Evolutionary conservation across 2,329 filamentous ascomycete species (phyloP), one percentile per base, ranked within the genome.

Genomic region (Neospermospora avenae): DNA sequence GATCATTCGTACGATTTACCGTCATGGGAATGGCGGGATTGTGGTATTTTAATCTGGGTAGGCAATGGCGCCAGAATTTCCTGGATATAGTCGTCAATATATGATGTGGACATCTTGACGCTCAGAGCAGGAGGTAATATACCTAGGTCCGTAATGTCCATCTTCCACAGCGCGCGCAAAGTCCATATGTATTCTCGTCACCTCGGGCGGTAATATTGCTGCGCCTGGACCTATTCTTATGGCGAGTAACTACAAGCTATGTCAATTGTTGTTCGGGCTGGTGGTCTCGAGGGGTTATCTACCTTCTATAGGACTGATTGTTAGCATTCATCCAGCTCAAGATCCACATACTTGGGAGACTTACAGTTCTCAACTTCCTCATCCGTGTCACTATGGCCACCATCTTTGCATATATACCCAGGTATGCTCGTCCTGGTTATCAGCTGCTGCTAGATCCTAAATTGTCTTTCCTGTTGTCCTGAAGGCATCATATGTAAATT

Each of bases 1-100:
- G 80, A 46, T 86, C 76, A 39, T 74, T 69, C 64, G 83, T 86
- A 61, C 90, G 88, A 74, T 88, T 87, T 69, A 96, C 84, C 61
- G 90, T 86, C 83, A 98, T 96, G 45, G 88, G 85, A 48, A 97
- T 75, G 13, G 85, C 78, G 0, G 95, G 95, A 74, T 99, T 99
- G 81, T 96, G 89, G 78, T 87, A 99, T 81, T 99, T 97, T 67
- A 99, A 81, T 59, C 91, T 85, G 22, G 91, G 90, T 51, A 98
- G 86, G 73, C 86, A 88, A 62, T 87, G 80, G 65, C 84, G 85
- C 90, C 91, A 96, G 82, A 99, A 97, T 78, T 91, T 91, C 71
- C 93, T 96, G 66, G 69, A 69, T 41, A 20, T 8, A 18, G 28
- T n/a, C 22, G 20, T 64, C 37, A 65, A 49, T 58, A 41, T 24